Evolutionary conservation across 2,329 filamentous ascomycete species (phyloP).

Genomic region (Colletotrichum sublineola): DNA sequence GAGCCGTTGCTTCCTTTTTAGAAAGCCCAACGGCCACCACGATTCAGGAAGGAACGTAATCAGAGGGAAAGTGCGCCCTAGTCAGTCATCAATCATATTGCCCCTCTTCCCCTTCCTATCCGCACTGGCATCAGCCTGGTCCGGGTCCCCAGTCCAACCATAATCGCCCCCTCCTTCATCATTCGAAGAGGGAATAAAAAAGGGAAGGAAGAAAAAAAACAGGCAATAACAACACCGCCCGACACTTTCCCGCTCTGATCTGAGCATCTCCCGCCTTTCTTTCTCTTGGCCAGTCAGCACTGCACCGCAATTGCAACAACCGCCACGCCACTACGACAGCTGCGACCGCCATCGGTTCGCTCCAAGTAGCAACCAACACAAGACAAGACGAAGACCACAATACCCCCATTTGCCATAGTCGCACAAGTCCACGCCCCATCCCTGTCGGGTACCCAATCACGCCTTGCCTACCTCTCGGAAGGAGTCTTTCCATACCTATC

Average conservation of each 20-base stretch:
- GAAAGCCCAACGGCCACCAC: slow-evolving; percentile 31
- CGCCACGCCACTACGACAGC: background rate
- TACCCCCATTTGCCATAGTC: background rate
- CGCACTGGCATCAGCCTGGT: slow-evolving; percentile 36
- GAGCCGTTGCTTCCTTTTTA: slow-evolving; percentile 8
- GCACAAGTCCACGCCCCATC: slow-evolving; percentile 25
- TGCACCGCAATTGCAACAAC: background rate
- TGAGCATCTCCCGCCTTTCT: slow-evolving; percentile 39
- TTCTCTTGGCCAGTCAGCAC: slow-evolving; percentile 36
- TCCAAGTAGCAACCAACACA: background rate
- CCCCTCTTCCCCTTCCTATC: slow-evolving; percentile 34
- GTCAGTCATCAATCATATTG: slow-evolving; percentile 37
- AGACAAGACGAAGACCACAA: slow-evolving; percentile 8
- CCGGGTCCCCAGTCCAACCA: slow-evolving; percentile 18
- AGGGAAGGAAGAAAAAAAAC: slow-evolving; percentile 1
- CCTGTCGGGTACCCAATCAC: slow-evolving; percentile 31
- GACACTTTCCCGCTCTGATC: slow-evolving; percentile 8
- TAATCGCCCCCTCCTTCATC: slow-evolving; percentile 25
- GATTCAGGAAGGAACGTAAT: slow-evolving; percentile 31
- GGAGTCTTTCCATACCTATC: slow-evolving; percentile 22
- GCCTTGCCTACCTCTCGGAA: slow-evolving; percentile 11
- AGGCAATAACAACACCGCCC: slow-evolving; percentile 27
- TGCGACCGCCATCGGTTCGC: slow-evolving; percentile 3
- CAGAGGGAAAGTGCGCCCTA: slow-evolving; percentile 34
- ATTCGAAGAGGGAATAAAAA: background rate